These are phyloP conservation scores for Termitomyces sp. DNA, from an alignment of 768 basidiomycete genomes.

Conservation along the genomic window DNA sequence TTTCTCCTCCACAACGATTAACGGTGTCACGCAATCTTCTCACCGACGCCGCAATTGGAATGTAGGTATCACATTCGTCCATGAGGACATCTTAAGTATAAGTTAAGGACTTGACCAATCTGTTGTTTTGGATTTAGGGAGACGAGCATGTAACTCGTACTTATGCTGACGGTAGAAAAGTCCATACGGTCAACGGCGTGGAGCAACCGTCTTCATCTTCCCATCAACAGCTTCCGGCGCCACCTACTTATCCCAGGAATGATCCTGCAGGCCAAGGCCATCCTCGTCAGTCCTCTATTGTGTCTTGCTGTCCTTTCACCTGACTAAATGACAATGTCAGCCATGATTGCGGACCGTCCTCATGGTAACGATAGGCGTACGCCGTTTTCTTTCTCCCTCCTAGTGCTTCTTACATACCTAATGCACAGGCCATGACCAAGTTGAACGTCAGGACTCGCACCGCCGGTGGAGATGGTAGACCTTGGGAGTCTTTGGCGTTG, in stretches of 20 bases:
- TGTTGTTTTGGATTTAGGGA: conserved; percentile 41
- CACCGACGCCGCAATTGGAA: conserved; percentile 52
- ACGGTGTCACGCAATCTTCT: conserved; percentile 66
- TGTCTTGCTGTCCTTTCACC: background rate
- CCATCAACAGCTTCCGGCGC: conserved; percentile 11
- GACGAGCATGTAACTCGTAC: conserved; percentile 70
- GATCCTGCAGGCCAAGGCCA: conserved; percentile 7
- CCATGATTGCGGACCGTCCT: conserved; percentile 14
- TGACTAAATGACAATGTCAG: background rate
- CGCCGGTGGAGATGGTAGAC: background rate
- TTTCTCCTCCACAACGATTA: conserved; percentile 51
- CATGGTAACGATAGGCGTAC: conserved; percentile 8
- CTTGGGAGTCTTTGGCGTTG: background rate
- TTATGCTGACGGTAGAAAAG: conserved; percentile 63
- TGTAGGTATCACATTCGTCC: conserved; percentile 35
- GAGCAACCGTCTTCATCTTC: conserved; percentile 30
- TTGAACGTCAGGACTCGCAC: background rate
- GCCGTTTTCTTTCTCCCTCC: background rate
- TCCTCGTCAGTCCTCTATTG: conserved; percentile 17
- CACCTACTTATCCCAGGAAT: conserved; percentile 21
- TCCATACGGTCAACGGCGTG: conserved; percentile 66
- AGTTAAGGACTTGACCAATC: background rate
- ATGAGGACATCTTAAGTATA: background rate
- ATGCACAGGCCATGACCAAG: background rate
- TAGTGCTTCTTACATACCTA: background rate